Percentiles rank a stretch among this genome's conserved stretches.
phyloP scores from a whole-genome alignment of 176 grass and related monocot genomes.

The Avena sativa region DNA sequence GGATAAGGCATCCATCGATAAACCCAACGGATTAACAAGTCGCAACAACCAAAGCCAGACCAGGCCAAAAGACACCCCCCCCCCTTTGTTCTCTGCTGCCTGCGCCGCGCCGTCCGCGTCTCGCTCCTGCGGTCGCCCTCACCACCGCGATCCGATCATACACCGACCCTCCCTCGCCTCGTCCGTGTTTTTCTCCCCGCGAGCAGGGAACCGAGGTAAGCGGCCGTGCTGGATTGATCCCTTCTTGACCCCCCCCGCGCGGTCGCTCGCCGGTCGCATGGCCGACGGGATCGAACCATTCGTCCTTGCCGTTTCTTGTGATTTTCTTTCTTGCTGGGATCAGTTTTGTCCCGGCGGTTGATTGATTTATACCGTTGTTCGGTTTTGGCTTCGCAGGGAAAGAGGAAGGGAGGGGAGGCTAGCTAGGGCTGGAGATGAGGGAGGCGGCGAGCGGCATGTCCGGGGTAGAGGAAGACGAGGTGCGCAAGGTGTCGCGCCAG shows the following conservation, averaged over 20 bases:
- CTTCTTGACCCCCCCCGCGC: neutral
- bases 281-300: conserved; percentile 28
- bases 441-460: conserved; percentile 55
- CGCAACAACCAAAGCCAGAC: neutral
- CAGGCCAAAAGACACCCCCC: neutral
- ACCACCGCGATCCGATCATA: conserved; percentile 32
- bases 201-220: neutral
- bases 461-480: conserved; percentile 67
- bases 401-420: neutral
- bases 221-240: neutral
- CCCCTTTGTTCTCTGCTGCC: conserved; percentile 17
- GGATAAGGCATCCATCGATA: conserved; percentile 38
- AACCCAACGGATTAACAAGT: conserved; percentile 29
- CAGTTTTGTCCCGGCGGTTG: neutral
- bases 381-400: conserved; percentile 25
- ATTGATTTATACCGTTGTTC: neutral
- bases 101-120: neutral
- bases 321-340: neutral
- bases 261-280: neutral
- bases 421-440: conserved; percentile 41
- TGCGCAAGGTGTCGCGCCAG: conserved; percentile 87
- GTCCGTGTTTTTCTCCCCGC: neutral
- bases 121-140: conserved; percentile 42
- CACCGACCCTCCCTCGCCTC: neutral
- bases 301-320: neutral